A percentile compares a stretch with the other conserved stretches of the same genome.
These are phyloP conservation scores for Amanita muscaria DNA, from an alignment of 768 basidiomycete genomes.

Conservation along the genomic window DNA sequence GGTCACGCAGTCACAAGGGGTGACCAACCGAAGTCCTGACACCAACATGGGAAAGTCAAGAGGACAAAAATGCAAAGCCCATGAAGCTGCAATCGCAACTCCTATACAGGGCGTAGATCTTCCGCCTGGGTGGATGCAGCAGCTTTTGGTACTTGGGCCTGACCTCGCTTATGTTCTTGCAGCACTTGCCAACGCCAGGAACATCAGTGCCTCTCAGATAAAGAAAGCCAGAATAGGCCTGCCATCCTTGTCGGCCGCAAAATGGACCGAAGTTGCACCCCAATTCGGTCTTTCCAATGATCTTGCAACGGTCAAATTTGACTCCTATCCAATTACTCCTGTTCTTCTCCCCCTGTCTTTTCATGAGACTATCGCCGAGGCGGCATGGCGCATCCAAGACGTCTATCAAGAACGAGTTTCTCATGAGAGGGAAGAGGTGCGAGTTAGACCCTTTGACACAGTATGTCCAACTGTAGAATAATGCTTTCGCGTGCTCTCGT, in stretches of 20 bases:
- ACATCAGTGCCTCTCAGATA: conserved; percentile 7
- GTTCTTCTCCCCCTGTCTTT: conserved; percentile 9
- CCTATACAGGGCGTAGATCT: conserved; percentile 1
- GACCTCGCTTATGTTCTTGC: conserved; percentile 7
- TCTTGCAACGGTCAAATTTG: conserved; percentile 1
- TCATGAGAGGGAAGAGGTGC: conserved; percentile 9
- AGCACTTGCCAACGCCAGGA: conserved; percentile 3
- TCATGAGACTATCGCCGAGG: conserved; percentile 4
- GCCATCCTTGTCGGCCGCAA: conserved; percentile 7
- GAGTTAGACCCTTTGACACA: conserved; percentile 8
- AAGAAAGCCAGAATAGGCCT: conserved; percentile 9
- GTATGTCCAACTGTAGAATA: conserved; percentile 6
- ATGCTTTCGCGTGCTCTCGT: background rate
- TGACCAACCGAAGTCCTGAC: no score
- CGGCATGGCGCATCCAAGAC: conserved; percentile 10
- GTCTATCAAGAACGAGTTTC: conserved; percentile 9
- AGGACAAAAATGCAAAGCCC: background rate
- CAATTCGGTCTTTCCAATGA: conserved; percentile 5
- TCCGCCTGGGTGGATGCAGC: conserved; percentile 1
- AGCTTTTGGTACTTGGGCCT: conserved; percentile 6
- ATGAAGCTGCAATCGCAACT: conserved; percentile 2
- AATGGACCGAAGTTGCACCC: conserved; percentile 7
- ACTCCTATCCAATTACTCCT: conserved; percentile 3
- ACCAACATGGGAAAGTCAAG: conserved; percentile 4
- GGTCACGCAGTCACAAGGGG: no score